Conservation (phyloP, 139 green algal genomes). For the Desmodesmus armatus region DNA sequence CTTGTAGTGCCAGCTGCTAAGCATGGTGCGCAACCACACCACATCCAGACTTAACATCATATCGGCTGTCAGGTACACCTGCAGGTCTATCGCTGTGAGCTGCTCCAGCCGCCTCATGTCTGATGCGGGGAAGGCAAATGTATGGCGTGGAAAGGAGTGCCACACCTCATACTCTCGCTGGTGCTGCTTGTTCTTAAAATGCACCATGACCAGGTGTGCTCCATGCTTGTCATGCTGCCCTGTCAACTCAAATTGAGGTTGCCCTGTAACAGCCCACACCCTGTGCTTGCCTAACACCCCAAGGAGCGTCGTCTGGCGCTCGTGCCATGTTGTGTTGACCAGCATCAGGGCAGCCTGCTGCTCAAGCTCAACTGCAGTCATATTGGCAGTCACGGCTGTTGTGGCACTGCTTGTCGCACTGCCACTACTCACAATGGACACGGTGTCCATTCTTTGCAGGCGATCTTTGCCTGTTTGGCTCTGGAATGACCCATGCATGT, state of each 20-base stretch:
- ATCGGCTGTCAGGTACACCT: not conserved
- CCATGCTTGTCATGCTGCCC: not conserved
- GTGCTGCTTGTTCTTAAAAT: no score
- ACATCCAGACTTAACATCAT: conserved; percentile 17
- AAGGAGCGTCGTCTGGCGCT: not conserved
- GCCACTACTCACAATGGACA: no score
- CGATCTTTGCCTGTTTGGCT: no score
- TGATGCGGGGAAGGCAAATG: conserved; percentile 10
- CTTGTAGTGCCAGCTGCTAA: conserved; percentile 10
- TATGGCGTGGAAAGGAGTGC: conserved; percentile 26
- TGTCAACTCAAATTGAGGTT: not conserved
- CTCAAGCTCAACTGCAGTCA: not conserved
- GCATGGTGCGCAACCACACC: not conserved
- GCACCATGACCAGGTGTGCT: not conserved
- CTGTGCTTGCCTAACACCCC: not conserved
- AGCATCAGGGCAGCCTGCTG: not conserved
- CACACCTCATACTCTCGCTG: no score
- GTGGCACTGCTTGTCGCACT: no score
- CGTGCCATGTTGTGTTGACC: not conserved
- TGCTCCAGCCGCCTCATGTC: conserved; percentile 6
- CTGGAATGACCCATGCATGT: no score
- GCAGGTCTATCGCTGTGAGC: conserved; percentile 3
- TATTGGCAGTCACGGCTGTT: not conserved
- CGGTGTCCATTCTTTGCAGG: no score
- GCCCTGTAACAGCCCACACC: not conserved